A percentile compares a stretch with the other conserved stretches of the same genome.
Conservation (phyloP, 2,329 filamentous ascomycete genomes). For the Aschersonia sp. region DNA sequence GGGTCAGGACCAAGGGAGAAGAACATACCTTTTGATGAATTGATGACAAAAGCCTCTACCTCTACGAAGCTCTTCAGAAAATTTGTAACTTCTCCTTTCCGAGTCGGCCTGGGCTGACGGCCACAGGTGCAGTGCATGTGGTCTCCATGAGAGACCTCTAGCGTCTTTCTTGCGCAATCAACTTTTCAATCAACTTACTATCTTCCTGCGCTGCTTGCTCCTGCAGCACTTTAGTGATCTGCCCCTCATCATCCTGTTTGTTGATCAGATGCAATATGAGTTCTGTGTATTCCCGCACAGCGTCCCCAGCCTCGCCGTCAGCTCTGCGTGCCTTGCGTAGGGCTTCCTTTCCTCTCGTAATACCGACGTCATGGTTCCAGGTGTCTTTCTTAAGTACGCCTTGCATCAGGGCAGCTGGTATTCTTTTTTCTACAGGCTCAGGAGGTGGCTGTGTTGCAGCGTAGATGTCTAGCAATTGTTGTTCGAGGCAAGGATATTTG, state of each 20-base stretch:
- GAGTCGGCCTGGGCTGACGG: no score
- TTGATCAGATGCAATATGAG: conserved; percentile 36
- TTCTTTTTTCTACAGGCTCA: conserved; percentile 12
- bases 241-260: conserved; percentile 11
- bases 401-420: conserved; percentile 18
- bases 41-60: no score
- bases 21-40: neutral
- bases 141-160: conserved; percentile 2
- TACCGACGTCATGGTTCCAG: conserved; percentile 45
- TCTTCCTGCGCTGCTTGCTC: conserved; percentile 32
- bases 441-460: conserved; percentile 32
- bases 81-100: no score
- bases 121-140: no score
- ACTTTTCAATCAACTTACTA: conserved; percentile 29
- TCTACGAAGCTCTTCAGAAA: no score
- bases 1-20: neutral
- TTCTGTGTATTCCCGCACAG: conserved; percentile 44
- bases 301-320: conserved; percentile 41
- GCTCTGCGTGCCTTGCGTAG: conserved; percentile 34
- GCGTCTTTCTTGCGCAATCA: conserved; percentile 31
- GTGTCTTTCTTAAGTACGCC: conserved; percentile 20
- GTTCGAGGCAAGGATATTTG: conserved; percentile 34
- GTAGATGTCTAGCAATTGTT: conserved; percentile 32
- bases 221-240: conserved; percentile 23
- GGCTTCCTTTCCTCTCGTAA: conserved; percentile 38